phyloP scores from a whole-genome alignment of 1,284 basidiomycete genomes.

The Cryptococcus amylolentus region DNA sequence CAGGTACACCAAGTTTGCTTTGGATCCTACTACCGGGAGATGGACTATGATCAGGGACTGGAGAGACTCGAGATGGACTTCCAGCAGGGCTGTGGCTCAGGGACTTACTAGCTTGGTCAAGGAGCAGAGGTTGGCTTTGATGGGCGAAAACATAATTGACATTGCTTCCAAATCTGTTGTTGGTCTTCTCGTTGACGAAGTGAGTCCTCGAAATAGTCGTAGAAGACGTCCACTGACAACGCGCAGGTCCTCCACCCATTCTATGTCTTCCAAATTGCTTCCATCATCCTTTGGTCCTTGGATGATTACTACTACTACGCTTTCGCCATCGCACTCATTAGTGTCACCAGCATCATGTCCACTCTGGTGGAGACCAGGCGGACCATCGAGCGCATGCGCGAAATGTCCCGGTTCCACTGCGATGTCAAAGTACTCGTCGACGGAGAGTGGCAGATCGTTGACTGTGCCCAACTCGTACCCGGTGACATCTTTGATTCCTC shows the following conservation, averaged over 20 bases:
- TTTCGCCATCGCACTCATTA: slow-evolving; percentile 93
- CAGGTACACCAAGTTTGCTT: slow-evolving; percentile 84
- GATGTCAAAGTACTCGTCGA: slow-evolving; percentile 69
- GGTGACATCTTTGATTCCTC: slow-evolving; percentile 91
- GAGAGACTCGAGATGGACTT: slow-evolving; percentile 79
- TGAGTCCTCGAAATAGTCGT: slow-evolving; percentile 47
- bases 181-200: slow-evolving; percentile 87
- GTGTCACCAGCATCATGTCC: slow-evolving; percentile 75
- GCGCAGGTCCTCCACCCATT: slow-evolving; percentile 84
- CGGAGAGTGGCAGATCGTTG: slow-evolving; percentile 63
- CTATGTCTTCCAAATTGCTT: slow-evolving; percentile 97
- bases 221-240: slow-evolving; percentile 1
- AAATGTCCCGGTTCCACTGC: slow-evolving; percentile 93
- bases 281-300: slow-evolving; percentile 87
- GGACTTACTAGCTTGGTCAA: slow-evolving; percentile 61
- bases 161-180: slow-evolving; percentile 81
- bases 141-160: slow-evolving; percentile 86
- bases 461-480: slow-evolving; percentile 80
- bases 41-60: slow-evolving; percentile 87
- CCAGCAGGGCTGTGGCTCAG: slow-evolving; percentile 59
- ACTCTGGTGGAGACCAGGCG: slow-evolving; percentile 91
- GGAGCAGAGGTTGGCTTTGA: slow-evolving; percentile 67
- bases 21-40: slow-evolving; percentile 78
- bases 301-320: slow-evolving; percentile 98
- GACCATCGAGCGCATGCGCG: slow-evolving; percentile 91